Evolutionary conservation across 2,329 filamentous ascomycete species (phyloP).

Genomic region (Aureobasidium leucospermi): DNA sequence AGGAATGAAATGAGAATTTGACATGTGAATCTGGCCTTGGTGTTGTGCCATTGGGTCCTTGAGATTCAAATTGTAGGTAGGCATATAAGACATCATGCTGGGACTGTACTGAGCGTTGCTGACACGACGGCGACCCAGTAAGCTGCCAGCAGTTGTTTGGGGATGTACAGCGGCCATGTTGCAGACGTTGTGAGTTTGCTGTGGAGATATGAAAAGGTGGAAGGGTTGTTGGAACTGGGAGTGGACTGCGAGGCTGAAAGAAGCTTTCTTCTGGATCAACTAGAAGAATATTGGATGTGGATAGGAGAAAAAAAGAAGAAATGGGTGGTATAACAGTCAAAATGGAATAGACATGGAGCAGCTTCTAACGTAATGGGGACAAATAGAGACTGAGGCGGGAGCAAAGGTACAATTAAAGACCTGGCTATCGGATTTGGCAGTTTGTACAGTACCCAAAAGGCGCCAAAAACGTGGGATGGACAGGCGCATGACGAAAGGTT

Average conservation of each 20-base stretch:
- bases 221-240: neutral
- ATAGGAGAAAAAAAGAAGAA: neutral
- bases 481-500: slow-evolving; percentile 13
- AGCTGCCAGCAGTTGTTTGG: slow-evolving; percentile 1
- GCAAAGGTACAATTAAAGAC: slow-evolving; percentile 9
- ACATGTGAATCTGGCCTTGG: neutral
- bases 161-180: slow-evolving; percentile 1
- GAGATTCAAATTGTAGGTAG: slow-evolving; percentile 6
- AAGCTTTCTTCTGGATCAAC: slow-evolving; percentile 5
- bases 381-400: neutral
- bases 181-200: neutral
- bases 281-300: neutral
- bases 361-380: slow-evolving; percentile 11
- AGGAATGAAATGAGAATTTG: slow-evolving; percentile 1
- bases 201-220: neutral
- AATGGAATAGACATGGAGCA: neutral
- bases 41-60: slow-evolving; percentile 1
- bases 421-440: slow-evolving; percentile 13
- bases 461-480: slow-evolving; percentile 13
- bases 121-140: slow-evolving; percentile 1
- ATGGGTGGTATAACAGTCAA: slow-evolving; percentile 5
- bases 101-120: neutral
- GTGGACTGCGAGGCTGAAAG: neutral
- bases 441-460: slow-evolving; percentile 10
- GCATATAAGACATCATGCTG: slow-evolving; percentile 1